Evolutionary conservation across 1,139 yeast genomes (phyloP).

Genomic region (Yamadazyma songkhlaensis): DNA sequence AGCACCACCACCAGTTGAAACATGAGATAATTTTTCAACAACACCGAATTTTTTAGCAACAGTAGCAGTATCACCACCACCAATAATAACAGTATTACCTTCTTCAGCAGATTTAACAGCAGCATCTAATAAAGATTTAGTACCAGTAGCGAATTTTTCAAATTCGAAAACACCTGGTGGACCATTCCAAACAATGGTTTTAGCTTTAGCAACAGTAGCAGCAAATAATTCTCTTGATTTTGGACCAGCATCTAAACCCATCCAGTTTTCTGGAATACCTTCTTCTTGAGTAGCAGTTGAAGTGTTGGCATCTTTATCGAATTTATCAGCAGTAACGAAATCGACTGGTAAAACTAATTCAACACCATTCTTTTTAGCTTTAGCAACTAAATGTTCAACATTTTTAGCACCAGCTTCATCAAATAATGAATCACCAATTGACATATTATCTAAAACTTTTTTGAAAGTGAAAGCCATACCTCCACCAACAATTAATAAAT

Average conservation of each 20-base stretch:
- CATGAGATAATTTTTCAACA: constrained; percentile 92
- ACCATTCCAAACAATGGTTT: constrained; percentile 98
- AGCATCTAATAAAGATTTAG: constrained; percentile 84
- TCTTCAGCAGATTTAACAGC: constrained; percentile 79
- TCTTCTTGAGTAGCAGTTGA: constrained; percentile 78
- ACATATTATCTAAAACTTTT: constrained; percentile 80
- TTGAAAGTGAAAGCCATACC: constrained; percentile 99
- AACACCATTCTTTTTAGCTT: constrained; percentile 93
- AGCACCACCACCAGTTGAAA: constrained; percentile 99
- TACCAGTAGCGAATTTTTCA: constrained; percentile 84
- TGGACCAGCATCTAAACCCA: constrained; percentile 95
- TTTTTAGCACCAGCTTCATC: constrained; percentile 93
- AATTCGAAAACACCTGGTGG: constrained; percentile 99
- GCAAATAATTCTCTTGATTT: constrained; percentile 74
- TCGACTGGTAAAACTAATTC: constrained; percentile 90
- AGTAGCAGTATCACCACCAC: constrained; percentile 99
- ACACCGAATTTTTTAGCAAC: constrained; percentile 97
- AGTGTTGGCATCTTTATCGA: constrained; percentile 82
- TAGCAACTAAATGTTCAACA: constrained; percentile 82
- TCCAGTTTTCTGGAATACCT: constrained; percentile 92
- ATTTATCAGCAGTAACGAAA: constrained; percentile 90
- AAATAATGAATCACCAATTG: constrained; percentile 85
- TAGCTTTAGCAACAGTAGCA: constrained; percentile 80
- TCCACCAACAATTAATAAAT: constrained; percentile 91
- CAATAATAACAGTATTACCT: constrained; percentile 93